Evolutionary conservation across 2,329 filamentous ascomycete species (phyloP).

Genomic region (Coniochaeta sp.): DNA sequence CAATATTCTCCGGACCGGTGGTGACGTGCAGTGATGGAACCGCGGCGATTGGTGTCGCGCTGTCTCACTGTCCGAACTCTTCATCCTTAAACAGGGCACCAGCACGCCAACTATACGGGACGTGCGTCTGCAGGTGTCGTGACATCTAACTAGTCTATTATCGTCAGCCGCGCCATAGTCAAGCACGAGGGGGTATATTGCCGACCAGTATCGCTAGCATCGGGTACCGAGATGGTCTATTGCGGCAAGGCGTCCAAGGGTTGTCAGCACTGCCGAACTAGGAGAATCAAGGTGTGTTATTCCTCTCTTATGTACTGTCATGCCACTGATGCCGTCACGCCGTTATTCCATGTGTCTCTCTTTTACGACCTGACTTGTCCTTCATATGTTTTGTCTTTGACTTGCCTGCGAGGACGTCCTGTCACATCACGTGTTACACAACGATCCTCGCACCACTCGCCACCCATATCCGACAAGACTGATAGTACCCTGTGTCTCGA

Average conservation of each 20-base stretch:
- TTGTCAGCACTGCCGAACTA: constrained; percentile 45
- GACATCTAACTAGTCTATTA: neutral
- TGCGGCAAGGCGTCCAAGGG: constrained; percentile 50
- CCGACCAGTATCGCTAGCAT: too few species aligned
- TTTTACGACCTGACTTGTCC: neutral
- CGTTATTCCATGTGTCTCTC: neutral
- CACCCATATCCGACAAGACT: neutral
- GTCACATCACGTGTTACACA: neutral
- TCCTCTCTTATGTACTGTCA: neutral
- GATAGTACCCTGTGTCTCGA: neutral
- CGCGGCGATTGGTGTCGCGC: neutral
- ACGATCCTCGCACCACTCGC: neutral
- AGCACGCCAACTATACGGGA: too few species aligned
- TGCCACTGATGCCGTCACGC: too few species aligned
- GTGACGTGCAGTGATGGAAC: constrained; percentile 1
- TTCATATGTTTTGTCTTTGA: neutral
- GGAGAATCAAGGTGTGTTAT: constrained; percentile 46
- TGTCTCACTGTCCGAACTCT: neutral
- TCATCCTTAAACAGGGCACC: neutral
- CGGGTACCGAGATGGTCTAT: constrained; percentile 39
- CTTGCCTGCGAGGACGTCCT: neutral
- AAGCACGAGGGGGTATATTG: too few species aligned
- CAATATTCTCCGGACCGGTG: neutral
- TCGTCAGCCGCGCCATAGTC: neutral
- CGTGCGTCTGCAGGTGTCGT: constrained; percentile 1